Evolutionary conservation across 2,329 filamentous ascomycete species (phyloP).

Genomic region (Basipetospora sp.): DNA sequence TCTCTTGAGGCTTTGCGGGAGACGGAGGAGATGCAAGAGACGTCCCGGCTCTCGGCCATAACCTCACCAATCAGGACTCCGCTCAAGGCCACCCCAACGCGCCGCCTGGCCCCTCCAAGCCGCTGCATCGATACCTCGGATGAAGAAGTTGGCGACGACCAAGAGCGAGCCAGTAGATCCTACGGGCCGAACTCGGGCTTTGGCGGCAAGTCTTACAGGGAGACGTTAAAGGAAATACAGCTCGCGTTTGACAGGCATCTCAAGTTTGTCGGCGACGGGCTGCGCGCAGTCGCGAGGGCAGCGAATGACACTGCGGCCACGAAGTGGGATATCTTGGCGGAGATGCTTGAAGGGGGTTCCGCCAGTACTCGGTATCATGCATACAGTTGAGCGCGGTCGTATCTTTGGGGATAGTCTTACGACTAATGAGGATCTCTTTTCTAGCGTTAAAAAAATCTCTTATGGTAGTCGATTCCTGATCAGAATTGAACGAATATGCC

Average conservation of each 20-base stretch:
- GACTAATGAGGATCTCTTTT: conserved; percentile 3
- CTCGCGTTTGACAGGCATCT: conserved; percentile 50
- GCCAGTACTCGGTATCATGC: neutral
- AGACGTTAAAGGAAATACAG: conserved; percentile 41
- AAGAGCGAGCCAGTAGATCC: conserved; percentile 13
- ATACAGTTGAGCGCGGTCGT: neutral
- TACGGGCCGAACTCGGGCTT: neutral
- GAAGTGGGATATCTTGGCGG: conserved; percentile 68
- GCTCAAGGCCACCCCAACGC: conserved; percentile 4
- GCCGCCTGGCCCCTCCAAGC: conserved; percentile 2
- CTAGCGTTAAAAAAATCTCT: too few species aligned
- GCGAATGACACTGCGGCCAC: conserved; percentile 44
- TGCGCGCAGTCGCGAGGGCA: conserved; percentile 61
- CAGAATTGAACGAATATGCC: conserved; percentile 32
- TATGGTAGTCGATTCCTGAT: conserved; percentile 8
- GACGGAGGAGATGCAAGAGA: conserved; percentile 19
- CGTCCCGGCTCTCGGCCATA: conserved; percentile 23
- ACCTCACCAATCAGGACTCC: conserved; percentile 14
- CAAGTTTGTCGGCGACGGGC: conserved; percentile 55
- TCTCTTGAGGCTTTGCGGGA: conserved; percentile 22
- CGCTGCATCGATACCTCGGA: conserved; percentile 17
- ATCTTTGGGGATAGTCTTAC: too few species aligned
- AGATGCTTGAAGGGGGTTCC: conserved; percentile 50
- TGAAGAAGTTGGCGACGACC: conserved; percentile 22
- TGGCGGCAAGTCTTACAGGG: conserved; percentile 29